Percentiles rank a stretch among this genome's conserved stretches.
Conservation (phyloP, 306 rosid species). For the Cucumis melo region DNA sequence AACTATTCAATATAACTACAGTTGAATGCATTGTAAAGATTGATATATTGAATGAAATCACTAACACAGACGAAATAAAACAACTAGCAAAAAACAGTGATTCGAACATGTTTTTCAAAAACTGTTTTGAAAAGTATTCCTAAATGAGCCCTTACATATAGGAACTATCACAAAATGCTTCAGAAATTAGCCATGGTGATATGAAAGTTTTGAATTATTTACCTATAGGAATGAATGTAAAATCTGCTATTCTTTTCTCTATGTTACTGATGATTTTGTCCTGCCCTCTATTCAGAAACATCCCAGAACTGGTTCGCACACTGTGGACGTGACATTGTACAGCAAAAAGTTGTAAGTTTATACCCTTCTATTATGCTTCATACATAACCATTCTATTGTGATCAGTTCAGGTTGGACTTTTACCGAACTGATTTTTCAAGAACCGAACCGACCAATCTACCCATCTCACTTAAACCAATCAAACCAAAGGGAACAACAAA, state of each 20-base stretch:
- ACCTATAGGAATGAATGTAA: slow-evolving; percentile 80
- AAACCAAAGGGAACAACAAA: neutral
- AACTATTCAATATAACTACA: neutral
- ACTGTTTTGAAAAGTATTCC: neutral
- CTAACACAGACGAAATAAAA: neutral
- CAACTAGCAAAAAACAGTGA: neutral
- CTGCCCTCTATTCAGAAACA: slow-evolving; percentile 68
- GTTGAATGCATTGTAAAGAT: neutral
- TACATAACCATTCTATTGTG: neutral
- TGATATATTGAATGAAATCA: neutral
- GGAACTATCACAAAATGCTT: neutral
- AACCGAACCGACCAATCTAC: neutral
- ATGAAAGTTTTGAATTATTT: neutral
- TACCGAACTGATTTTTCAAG: neutral
- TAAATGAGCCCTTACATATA: neutral
- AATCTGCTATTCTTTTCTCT: slow-evolving; percentile 83
- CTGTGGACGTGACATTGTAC: slow-evolving; percentile 24
- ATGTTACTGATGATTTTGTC: slow-evolving; percentile 51
- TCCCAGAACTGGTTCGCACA: slow-evolving; percentile 88
- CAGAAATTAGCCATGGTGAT: neutral
- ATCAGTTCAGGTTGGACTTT: neutral
- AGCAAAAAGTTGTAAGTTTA: neutral
- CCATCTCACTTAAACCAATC: no score
- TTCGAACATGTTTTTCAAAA: neutral
- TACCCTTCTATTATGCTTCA: neutral